These are phyloP conservation scores for Penicillium cosmopolitanum DNA, from an alignment of 495 filamentous ascomycete genomes.

Conservation along the genomic window DNA sequence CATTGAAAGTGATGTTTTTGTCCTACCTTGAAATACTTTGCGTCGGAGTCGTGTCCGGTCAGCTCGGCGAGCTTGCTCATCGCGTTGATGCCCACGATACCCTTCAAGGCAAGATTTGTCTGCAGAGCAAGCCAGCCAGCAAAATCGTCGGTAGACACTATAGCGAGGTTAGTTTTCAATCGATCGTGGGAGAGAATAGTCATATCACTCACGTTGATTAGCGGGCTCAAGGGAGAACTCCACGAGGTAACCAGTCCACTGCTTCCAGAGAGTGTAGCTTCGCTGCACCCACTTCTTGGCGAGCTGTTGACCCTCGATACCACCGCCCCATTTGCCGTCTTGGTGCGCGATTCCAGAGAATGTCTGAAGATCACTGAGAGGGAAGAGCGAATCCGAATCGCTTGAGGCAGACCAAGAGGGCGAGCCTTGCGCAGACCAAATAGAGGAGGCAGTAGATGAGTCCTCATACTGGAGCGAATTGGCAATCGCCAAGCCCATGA, in stretches of 20 bases:
- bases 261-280: constrained; percentile 82
- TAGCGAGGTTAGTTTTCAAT: constrained; percentile 4
- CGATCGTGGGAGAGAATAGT: neutral
- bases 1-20: neutral
- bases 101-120: constrained; percentile 91
- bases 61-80: constrained; percentile 83
- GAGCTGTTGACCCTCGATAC: constrained; percentile 46
- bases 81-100: constrained; percentile 91
- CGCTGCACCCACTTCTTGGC: constrained; percentile 61
- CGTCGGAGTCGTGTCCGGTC: constrained; percentile 67
- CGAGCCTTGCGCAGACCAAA: constrained; percentile 50
- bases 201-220: constrained; percentile 67
- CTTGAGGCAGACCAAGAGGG: constrained; percentile 16
- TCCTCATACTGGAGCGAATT: constrained; percentile 76
- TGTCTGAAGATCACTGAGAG: constrained; percentile 45
- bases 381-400: constrained; percentile 39
- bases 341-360: constrained; percentile 50
- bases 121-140: constrained; percentile 91
- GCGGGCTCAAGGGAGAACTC: constrained; percentile 83
- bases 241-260: constrained; percentile 91
- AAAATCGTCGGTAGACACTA: constrained; percentile 89
- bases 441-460: constrained; percentile 55
- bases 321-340: constrained; percentile 58
- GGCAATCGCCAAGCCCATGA: constrained; percentile 86
- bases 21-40: constrained; percentile 63